phyloP scores from a whole-genome alignment of 345 rosid genomes.

The Eucalyptus urophylla region DNA sequence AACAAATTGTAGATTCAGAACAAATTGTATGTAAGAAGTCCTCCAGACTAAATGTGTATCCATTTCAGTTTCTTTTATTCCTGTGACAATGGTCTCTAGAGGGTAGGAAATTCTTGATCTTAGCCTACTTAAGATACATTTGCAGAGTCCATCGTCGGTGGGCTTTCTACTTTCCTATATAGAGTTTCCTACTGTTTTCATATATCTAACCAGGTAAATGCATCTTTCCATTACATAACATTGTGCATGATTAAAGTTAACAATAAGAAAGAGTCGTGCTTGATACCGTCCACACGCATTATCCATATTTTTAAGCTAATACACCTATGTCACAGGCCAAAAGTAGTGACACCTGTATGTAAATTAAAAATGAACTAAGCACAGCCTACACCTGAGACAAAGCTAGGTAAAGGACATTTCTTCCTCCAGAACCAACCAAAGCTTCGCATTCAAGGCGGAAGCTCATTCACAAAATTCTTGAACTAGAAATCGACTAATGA shows the following conservation, averaged over 20 bases:
- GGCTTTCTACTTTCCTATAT: background rate
- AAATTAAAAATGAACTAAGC: background rate
- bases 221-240: background rate
- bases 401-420: background rate
- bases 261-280: background rate
- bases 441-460: background rate
- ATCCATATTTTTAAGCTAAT: background rate
- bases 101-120: background rate
- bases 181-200: background rate
- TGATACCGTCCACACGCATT: background rate
- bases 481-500: background rate
- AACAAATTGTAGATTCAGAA: constrained; percentile 12
- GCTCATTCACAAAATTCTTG: background rate
- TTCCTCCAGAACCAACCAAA: background rate
- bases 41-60: background rate
- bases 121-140: background rate
- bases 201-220: background rate
- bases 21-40: constrained; percentile 13
- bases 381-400: background rate
- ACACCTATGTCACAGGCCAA: background rate
- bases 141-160: background rate
- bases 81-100: background rate
- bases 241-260: background rate
- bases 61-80: background rate
- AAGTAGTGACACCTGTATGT: background rate